A percentile compares a stretch with the other conserved stretches of the same genome.
Conservation (phyloP, 1,284 basidiomycete genomes). For the Rugosomyces carneus region DNA sequence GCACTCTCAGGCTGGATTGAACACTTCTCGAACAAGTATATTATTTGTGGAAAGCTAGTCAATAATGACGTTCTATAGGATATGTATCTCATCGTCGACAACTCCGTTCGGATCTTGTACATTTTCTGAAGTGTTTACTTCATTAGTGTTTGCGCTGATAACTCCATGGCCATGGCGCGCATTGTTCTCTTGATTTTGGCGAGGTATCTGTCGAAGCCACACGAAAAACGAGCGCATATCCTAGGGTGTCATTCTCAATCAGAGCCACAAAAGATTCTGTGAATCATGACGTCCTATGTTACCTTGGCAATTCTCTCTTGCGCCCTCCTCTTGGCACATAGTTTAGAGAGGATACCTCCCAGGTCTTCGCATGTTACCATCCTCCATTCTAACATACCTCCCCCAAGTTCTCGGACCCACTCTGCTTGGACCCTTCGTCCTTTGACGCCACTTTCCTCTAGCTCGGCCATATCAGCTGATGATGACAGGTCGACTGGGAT, state of each 20-base stretch:
- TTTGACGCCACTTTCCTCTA: slow-evolving; percentile 24
- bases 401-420: slow-evolving; percentile 23
- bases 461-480: slow-evolving; percentile 16
- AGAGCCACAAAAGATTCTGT: background rate
- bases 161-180: background rate
- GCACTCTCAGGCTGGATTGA: slow-evolving; percentile 71
- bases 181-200: background rate
- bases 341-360: slow-evolving; percentile 21
- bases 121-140: slow-evolving; percentile 3
- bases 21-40: slow-evolving; percentile 86
- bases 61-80: slow-evolving; percentile 53
- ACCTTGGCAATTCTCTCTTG: slow-evolving; percentile 20
- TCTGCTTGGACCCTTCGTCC: slow-evolving; percentile 21
- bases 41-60: slow-evolving; percentile 77
- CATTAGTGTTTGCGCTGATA: background rate
- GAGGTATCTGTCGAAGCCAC: slow-evolving; percentile 9
- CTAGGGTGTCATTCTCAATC: slow-evolving; percentile 4
- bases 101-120: background rate
- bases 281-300: background rate
- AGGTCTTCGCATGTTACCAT: slow-evolving; percentile 20
- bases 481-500: slow-evolving; percentile 23
- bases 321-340: slow-evolving; percentile 17
- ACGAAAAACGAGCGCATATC: slow-evolving; percentile 14
- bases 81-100: slow-evolving; percentile 9
- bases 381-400: slow-evolving; percentile 22